A percentile compares a stretch with the other conserved stretches of the same genome.
These are phyloP conservation scores for Hymenoscyphus scutula DNA, from an alignment of 2,329 filamentous ascomycete species.

Conservation along the genomic window DNA sequence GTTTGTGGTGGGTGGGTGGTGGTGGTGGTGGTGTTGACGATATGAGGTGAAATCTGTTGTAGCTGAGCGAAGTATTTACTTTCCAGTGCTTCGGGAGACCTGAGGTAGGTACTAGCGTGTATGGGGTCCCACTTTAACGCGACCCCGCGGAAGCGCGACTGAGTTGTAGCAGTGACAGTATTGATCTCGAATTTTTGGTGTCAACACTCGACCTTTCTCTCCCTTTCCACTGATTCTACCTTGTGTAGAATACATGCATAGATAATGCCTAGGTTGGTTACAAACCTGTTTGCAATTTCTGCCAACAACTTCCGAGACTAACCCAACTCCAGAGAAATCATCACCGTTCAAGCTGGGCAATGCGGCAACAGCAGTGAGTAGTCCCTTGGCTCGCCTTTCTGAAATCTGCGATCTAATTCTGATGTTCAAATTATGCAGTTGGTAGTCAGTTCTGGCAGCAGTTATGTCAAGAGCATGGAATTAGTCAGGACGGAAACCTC, in stretches of 20 bases:
- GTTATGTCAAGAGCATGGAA: constrained; percentile 95
- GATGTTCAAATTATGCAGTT: constrained; percentile 51
- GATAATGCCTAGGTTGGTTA: constrained; percentile 37
- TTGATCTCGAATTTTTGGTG: background rate
- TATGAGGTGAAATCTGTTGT: background rate
- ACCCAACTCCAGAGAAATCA: constrained; percentile 76
- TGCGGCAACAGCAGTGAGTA: constrained; percentile 97
- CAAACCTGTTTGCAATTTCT: background rate
- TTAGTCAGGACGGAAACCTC: constrained; percentile 94
- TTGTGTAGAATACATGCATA: constrained; percentile 22
- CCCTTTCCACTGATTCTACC: background rate
- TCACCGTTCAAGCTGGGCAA: constrained; percentile 97
- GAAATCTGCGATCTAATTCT: constrained; percentile 13
- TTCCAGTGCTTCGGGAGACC: background rate
- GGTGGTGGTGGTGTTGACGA: constrained; percentile 1
- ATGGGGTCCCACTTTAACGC: constrained; percentile 13
- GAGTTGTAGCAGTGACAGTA: background rate
- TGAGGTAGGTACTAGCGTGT: constrained; percentile 17
- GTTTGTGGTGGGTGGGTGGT: no score
- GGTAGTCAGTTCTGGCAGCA: constrained; percentile 99
- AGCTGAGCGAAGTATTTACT: background rate
- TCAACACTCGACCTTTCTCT: background rate
- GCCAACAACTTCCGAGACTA: background rate
- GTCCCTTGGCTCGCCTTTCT: constrained; percentile 16
- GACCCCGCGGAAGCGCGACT: constrained; percentile 18